Conservation (phyloP, 2,329 filamentous ascomycete species). For the Cladophialophora carrionii region DNA sequence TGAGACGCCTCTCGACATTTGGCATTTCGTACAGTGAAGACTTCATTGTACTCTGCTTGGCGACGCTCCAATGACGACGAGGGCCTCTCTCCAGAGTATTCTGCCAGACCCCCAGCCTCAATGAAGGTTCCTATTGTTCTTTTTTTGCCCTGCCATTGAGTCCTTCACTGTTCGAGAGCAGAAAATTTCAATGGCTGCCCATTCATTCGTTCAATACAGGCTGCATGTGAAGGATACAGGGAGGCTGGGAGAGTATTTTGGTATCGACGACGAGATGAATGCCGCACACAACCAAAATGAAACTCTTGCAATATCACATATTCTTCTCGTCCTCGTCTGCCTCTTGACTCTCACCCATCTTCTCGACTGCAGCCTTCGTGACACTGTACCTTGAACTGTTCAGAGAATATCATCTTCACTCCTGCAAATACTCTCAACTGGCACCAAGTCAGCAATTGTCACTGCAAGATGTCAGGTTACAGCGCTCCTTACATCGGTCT, state of each 20-base stretch:
- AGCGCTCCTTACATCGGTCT: slow-evolving; percentile 4
- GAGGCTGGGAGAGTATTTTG: slow-evolving; percentile 13
- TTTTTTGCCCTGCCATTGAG: slow-evolving; percentile 18
- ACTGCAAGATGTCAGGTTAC: slow-evolving; percentile 11
- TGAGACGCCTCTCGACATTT: not conserved
- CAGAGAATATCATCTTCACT: not conserved
- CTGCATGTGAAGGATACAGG: slow-evolving; percentile 8
- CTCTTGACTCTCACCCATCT: not conserved
- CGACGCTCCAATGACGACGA: not conserved
- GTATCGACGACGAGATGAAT: slow-evolving; percentile 13
- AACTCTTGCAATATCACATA: slow-evolving; percentile 11
- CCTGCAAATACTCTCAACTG: not conserved
- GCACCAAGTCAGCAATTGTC: not conserved
- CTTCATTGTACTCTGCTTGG: not conserved
- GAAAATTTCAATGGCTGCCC: slow-evolving; percentile 15
- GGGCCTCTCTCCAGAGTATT: not conserved
- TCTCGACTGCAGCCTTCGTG: not conserved
- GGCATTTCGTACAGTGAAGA: not conserved
- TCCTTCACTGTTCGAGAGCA: slow-evolving; percentile 7
- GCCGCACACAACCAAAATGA: slow-evolving; percentile 5
- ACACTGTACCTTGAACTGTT: slow-evolving; percentile 2
- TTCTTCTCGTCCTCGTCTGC: slow-evolving; percentile 7
- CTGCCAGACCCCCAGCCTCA: slow-evolving; percentile 10
- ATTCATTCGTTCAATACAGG: slow-evolving; percentile 11
- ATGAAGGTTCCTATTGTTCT: slow-evolving; percentile 24